phyloP scores from a whole-genome alignment of 2,329 filamentous ascomycete species.

The Orbilia blumenaviensis region DNA sequence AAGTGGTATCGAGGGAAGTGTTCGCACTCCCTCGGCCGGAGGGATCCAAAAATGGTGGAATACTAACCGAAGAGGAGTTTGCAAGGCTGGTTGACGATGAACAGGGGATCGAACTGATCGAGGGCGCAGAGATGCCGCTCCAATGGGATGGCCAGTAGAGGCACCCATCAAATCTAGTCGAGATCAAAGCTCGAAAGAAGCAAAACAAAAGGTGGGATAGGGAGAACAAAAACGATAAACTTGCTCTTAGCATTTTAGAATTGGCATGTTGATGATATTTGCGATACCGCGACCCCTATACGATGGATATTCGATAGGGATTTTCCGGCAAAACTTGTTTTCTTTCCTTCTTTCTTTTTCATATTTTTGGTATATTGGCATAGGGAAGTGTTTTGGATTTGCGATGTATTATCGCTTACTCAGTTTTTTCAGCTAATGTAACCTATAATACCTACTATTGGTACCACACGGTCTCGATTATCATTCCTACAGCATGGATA shows the following conservation, averaged over 20 bases:
- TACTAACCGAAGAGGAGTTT: constrained; percentile 69
- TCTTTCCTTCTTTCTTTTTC: not conserved
- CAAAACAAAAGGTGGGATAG: constrained; percentile 11
- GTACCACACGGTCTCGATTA: not conserved
- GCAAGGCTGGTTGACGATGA: constrained; percentile 68
- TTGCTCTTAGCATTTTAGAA: constrained; percentile 27
- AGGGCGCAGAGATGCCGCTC: constrained; percentile 46
- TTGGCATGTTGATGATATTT: constrained; percentile 10
- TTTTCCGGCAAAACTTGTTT: constrained; percentile 1
- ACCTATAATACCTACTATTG: constrained; percentile 22
- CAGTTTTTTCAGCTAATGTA: constrained; percentile 30
- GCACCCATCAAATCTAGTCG: not conserved
- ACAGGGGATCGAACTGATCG: constrained; percentile 50
- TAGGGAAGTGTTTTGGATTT: constrained; percentile 10
- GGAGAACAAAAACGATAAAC: constrained; percentile 12
- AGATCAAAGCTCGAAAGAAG: not conserved
- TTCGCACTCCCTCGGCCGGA: constrained; percentile 67
- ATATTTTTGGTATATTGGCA: constrained; percentile 17
- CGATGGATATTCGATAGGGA: not conserved
- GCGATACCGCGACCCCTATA: constrained; percentile 3
- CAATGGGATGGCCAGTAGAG: constrained; percentile 49
- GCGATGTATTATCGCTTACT: constrained; percentile 24
- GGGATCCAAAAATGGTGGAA: constrained; percentile 67
- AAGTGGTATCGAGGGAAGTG: constrained; percentile 80
- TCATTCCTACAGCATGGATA: not conserved